Base-by-base conservation (phyloP, 306 rosid genomes). In the Calophaca sinica region DNA sequence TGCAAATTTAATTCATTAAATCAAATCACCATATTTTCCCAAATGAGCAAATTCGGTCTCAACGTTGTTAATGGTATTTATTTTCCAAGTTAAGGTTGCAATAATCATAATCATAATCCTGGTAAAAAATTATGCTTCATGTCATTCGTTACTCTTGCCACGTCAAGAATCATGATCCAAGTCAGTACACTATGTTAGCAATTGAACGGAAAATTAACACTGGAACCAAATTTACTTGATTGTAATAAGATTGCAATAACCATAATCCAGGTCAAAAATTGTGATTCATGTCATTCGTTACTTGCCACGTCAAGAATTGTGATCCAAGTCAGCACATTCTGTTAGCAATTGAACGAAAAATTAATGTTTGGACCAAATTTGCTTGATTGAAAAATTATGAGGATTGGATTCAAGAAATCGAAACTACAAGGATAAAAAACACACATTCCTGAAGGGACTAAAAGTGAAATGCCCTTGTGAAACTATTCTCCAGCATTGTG, bases 401-500 rank as follows among this genome's bases (percentile, higher is more conserved):
- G 48, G 11, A 42, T 7, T 42, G 10, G 9, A 42, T 8, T 42
- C 11, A 42, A 42, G 48, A 11, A 42, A 1, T 42, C 9, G 1
- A 38, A 38, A 38, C 7, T n/a, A n/a, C n/a, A n/a, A n/a, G n/a
- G 42, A 38, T 38, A 0, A 42, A 42, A 42, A 42, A 0, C 48
- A 42, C 1, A 2, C 9, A 42, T 42, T 42, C 11, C 10, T 42
- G 11, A 42, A 42, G 11, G 48, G 48, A 42, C 48, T 42, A 42
- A 42, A 42, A 42, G 48, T 42, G 48, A 38, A 38, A 38, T 7
- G 9, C 11, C 48, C 13, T 45, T 45, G 10, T 35, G 15, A 49
- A 68, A 32, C 33, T 26, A 10, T 13, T 77, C 55, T 11, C 8
- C n/a, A 60, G 63, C 64, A 3, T 64, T 29, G 32, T 52, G 63